phyloP scores from a whole-genome alignment of 2,329 filamentous ascomycete species.

The Aspergillus thermomutatus region DNA sequence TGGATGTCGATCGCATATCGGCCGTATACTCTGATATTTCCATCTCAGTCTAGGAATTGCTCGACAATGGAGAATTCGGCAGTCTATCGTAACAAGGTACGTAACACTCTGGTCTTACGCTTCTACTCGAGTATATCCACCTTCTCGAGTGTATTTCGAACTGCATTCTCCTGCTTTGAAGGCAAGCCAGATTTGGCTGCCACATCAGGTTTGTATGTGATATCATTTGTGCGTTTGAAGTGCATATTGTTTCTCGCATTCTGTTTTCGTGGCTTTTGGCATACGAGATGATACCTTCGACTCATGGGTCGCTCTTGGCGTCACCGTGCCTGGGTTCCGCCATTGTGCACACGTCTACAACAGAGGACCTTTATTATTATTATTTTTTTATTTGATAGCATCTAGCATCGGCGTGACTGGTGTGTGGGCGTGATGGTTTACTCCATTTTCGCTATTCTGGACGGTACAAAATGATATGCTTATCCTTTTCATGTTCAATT shows the following conservation, averaged over 20 bases:
- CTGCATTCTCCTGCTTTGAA: not conserved
- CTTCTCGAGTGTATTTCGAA: slow-evolving; percentile 2
- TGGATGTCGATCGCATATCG: not conserved
- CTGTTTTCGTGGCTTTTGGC: slow-evolving; percentile 1
- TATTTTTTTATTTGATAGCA: slow-evolving; percentile 2
- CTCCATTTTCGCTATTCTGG: not conserved
- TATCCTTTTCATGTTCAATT: not conserved
- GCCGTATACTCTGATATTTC: not conserved
- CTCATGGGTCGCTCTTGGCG: not conserved
- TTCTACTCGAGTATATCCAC: slow-evolving; percentile 2
- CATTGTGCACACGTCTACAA: not conserved
- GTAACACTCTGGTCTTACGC: slow-evolving; percentile 8
- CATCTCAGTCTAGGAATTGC: not conserved
- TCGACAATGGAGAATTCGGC: not conserved
- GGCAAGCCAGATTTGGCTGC: not conserved
- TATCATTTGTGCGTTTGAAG: not conserved
- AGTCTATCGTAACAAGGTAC: slow-evolving; percentile 13
- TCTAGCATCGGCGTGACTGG: slow-evolving; percentile 1
- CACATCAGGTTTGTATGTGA: slow-evolving; percentile 19
- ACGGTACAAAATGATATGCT: not conserved
- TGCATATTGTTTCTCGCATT: not conserved
- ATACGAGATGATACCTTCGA: slow-evolving; percentile 17
- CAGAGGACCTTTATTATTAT: slow-evolving; percentile 1
- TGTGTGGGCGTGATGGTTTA: not conserved
- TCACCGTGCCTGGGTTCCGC: not conserved